A percentile compares a stretch with the other conserved stretches of the same genome.
phyloP scores from a whole-genome alignment of 768 basidiomycete genomes.

The Coprinellus aureogranulatus region DNA sequence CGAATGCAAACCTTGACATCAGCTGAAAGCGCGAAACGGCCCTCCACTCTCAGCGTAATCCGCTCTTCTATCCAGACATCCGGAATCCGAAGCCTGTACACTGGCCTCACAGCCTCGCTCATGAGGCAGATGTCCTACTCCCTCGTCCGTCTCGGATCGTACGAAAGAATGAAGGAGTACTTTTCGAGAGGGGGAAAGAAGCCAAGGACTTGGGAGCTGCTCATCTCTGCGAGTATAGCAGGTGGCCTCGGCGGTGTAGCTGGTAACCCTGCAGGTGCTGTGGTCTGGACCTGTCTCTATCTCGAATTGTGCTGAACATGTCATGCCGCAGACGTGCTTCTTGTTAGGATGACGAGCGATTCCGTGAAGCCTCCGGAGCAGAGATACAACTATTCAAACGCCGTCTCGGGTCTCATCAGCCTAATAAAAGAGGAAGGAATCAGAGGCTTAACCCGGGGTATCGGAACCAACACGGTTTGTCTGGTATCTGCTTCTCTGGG shows the following conservation, averaged over 20 bases:
- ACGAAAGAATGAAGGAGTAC: slow-evolving; percentile 70
- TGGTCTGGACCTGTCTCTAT: slow-evolving; percentile 7
- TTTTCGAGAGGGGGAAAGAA: slow-evolving; percentile 46
- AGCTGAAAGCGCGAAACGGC: slow-evolving; percentile 44
- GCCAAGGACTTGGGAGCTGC: slow-evolving; percentile 53
- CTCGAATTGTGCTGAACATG: background rate
- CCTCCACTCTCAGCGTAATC: slow-evolving; percentile 66
- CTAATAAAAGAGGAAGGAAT: slow-evolving; percentile 70
- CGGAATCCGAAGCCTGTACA: slow-evolving; percentile 74
- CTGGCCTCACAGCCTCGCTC: slow-evolving; percentile 78
- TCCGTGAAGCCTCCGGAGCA: slow-evolving; percentile 68
- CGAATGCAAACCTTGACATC: slow-evolving; percentile 77
- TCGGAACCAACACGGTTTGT: slow-evolving; percentile 75
- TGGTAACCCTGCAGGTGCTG: slow-evolving; percentile 76
- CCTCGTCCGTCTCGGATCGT: slow-evolving; percentile 77
- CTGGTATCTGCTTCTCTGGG: background rate
- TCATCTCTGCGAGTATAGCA: slow-evolving; percentile 65
- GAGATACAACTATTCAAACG: slow-evolving; percentile 77
- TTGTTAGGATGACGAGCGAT: slow-evolving; percentile 90
- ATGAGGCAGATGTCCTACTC: slow-evolving; percentile 92
- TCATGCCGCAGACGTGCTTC: slow-evolving; percentile 53
- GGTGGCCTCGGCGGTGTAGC: slow-evolving; percentile 81
- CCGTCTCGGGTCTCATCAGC: slow-evolving; percentile 64
- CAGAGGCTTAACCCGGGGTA: slow-evolving; percentile 65
- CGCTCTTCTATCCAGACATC: slow-evolving; percentile 61